Evolutionary conservation across 164 flowering plant genomes (phyloP), one percentile per base, ranked within the genome.

Genomic region (Berberis vulgaris): DNA sequence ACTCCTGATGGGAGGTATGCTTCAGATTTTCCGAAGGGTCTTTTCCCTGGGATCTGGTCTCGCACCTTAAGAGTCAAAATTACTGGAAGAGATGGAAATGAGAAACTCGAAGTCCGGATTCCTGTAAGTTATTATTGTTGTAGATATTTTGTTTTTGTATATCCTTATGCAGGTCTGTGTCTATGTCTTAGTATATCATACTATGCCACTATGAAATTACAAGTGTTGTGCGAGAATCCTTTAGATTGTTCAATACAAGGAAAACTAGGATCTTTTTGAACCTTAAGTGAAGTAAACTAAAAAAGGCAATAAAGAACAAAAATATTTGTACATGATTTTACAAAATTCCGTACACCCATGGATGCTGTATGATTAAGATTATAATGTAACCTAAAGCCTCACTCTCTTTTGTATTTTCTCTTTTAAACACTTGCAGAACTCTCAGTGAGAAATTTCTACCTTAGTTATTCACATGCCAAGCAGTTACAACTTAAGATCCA

Each of bases 11-110:
- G 82, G 49, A 82, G 60, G 56, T 71, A 72, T 76, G 80, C 70
- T 69, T 72, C 81, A 69, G 88, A 80, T 77, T 79, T 81, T 57
- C 70, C 85, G 49, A 76, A 68, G 63, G 76, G 63, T 57, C 76
- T 85, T n/a, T 87, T 87, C 61, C 71, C 84, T 52, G 82, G 84
- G 63, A 79, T 86, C 60, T 83, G 96, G 95, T 84, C 96, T 39
- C 86, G 97, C 63, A 80, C 81, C 6, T 68, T 94, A 78, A 84
- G 98, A 76, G 72, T 94, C 67, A 94, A 78, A 78, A 85, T 90
- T 54, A 94, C 83, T 44, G 98, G 96, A 65, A 77, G 82, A 67
- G 96, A 90, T 84, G 97, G 98, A 71, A 66, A 78, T 72, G 98
- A 90, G 82, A 94, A 82, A 74, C 96, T 94, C 59, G 97, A 88